Conservation (phyloP, 2,329 filamentous ascomycete genomes). For the Blastomyces parvus region DNA sequence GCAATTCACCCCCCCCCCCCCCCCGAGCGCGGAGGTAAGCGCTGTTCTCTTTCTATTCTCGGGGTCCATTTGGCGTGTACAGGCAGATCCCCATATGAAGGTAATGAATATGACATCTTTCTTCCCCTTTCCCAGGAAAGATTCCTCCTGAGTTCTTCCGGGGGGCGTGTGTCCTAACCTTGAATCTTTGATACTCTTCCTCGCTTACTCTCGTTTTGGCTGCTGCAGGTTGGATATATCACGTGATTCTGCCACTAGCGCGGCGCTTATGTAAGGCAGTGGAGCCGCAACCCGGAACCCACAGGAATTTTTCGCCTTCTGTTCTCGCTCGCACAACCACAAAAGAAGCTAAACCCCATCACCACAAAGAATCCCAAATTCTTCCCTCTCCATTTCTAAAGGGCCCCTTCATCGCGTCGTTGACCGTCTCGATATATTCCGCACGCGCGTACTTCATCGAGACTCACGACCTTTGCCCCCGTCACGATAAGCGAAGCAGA, state of each 20-base stretch:
- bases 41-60: background rate
- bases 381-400: background rate
- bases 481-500: background rate
- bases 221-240: background rate
- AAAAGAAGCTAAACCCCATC: slow-evolving; percentile 10
- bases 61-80: background rate
- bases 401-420: slow-evolving; percentile 1
- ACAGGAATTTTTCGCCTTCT: slow-evolving; percentile 19
- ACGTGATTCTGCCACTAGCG: background rate
- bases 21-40: background rate
- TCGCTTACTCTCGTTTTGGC: background rate
- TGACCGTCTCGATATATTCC: slow-evolving; percentile 5
- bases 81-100: background rate
- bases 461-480: background rate
- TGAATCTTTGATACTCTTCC: background rate
- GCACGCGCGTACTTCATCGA: slow-evolving; percentile 8
- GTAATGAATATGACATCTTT: background rate
- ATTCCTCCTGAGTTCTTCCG: background rate
- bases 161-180: background rate
- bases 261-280: slow-evolving; percentile 3
- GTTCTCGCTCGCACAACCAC: slow-evolving; percentile 13
- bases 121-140: background rate
- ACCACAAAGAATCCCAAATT: slow-evolving; percentile 5
- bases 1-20: background rate
- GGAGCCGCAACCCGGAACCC: slow-evolving; percentile 8